phyloP scores from a whole-genome alignment of 202 grass and related monocot genomes.

The Sporobolus alterniflorus region DNA sequence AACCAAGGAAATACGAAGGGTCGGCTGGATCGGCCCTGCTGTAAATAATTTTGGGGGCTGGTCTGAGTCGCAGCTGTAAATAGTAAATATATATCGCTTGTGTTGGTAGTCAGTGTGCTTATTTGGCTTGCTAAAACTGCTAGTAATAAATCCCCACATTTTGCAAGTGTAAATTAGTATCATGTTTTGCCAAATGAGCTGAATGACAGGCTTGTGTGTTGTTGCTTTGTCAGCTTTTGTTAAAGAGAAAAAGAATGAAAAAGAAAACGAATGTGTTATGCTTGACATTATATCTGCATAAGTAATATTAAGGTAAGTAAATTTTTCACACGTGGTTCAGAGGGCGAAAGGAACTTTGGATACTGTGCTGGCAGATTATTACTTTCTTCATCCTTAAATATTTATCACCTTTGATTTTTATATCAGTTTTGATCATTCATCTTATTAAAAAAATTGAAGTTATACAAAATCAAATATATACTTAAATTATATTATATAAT shows the following conservation, averaged over 20 bases:
- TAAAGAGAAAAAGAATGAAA: not conserved
- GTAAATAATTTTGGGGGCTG: slow-evolving; percentile 46
- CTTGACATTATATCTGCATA: not conserved
- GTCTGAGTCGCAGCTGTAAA: slow-evolving; percentile 36
- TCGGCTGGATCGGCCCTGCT: not conserved
- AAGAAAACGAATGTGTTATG: not conserved
- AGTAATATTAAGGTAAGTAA: too few relatives aligned
- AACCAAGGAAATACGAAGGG: not conserved
- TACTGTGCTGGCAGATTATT: too few relatives aligned
- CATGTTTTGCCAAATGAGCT: not conserved
- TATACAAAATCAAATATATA: too few relatives aligned
- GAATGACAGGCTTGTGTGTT: not conserved
- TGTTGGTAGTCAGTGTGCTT: not conserved
- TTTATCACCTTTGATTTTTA: too few relatives aligned
- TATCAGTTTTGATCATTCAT: too few relatives aligned
- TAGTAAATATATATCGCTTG: not conserved
- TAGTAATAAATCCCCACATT: not conserved
- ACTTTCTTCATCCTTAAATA: too few relatives aligned
- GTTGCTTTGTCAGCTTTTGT: not conserved
- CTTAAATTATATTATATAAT: too few relatives aligned
- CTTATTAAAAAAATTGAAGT: too few relatives aligned
- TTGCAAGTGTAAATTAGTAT: slow-evolving; percentile 40
- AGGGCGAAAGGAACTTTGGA: too few relatives aligned
- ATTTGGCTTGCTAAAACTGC: not conserved
- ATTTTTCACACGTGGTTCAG: too few relatives aligned